Evolutionary conservation across 2,329 filamentous ascomycete species (phyloP).

Genomic region (Pseudogymnoascus sp.): DNA sequence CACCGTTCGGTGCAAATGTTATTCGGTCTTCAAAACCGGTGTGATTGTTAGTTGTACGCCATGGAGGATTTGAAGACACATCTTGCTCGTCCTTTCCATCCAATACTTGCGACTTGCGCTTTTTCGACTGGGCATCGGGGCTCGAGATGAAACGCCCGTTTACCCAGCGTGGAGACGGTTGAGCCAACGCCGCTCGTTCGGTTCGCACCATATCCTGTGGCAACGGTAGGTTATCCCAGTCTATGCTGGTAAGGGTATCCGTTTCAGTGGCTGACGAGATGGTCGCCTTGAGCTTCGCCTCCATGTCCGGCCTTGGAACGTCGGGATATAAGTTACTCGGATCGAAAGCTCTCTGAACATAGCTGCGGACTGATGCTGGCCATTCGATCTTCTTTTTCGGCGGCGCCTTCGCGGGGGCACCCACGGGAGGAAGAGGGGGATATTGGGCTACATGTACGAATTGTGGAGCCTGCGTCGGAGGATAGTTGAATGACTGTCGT

Average conservation of each 20-base stretch:
- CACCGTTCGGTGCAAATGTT: constrained; percentile 34
- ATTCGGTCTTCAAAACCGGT: constrained; percentile 65
- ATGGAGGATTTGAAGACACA: constrained; percentile 51
- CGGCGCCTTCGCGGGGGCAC: constrained; percentile 33
- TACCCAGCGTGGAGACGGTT: constrained; percentile 35
- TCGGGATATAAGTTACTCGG: constrained; percentile 58
- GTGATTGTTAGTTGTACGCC: constrained; percentile 61
- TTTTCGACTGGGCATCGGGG: constrained; percentile 44
- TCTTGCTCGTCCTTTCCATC: constrained; percentile 47
- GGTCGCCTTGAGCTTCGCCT: constrained; percentile 74
- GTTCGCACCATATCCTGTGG: constrained; percentile 70
- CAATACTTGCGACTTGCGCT: constrained; percentile 70
- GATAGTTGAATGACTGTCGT: constrained; percentile 30
- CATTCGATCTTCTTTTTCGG: constrained; percentile 61
- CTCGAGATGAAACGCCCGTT: constrained; percentile 9
- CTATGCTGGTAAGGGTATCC: constrained; percentile 60
- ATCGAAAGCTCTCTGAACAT: constrained; percentile 84
- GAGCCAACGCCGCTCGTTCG: constrained; percentile 52
- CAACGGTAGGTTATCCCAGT: constrained; percentile 78
- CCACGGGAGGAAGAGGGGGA: constrained; percentile 24
- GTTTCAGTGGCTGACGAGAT: constrained; percentile 76
- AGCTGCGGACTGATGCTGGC: constrained; percentile 73
- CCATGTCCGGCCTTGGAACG: constrained; percentile 63
- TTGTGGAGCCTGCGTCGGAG: constrained; percentile 30
- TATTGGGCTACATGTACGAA: constrained; percentile 12